A percentile compares a stretch with the other conserved stretches of the same genome.
phyloP scores from a whole-genome alignment of 2,329 filamentous ascomycete genomes.

The Aureobasidium melanogenum region DNA sequence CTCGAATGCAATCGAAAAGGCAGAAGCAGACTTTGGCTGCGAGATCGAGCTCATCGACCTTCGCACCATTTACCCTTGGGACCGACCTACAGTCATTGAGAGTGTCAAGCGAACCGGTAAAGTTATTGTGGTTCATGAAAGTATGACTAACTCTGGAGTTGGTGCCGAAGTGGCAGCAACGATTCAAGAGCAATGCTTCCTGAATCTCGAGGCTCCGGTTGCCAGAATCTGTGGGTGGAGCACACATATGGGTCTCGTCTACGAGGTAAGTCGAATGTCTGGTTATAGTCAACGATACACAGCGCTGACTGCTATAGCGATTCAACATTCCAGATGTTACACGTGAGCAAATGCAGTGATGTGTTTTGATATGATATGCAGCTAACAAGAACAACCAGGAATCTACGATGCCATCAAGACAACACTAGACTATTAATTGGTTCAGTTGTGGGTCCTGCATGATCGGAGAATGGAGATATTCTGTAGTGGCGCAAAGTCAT shows the following conservation, averaged over 20 bases:
- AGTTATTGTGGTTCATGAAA: conserved; percentile 83
- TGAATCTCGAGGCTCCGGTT: conserved; percentile 77
- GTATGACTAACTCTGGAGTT: conserved; percentile 82
- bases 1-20: conserved; percentile 63
- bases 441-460: not conserved
- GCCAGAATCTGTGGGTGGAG: conserved; percentile 82
- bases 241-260: conserved; percentile 70
- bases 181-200: conserved; percentile 79
- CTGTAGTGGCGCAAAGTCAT: not conserved
- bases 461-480: no score
- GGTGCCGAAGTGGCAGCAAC: conserved; percentile 84
- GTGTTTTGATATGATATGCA: not conserved
- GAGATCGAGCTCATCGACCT: conserved; percentile 81
- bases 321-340: conserved; percentile 72
- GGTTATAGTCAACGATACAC: not conserved
- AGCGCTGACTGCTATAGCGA: conserved; percentile 15
- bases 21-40: conserved; percentile 66
- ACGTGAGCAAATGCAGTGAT: conserved; percentile 51
- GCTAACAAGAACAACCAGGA: conserved; percentile 19
- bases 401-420: conserved; percentile 43
- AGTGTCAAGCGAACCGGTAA: conserved; percentile 83
- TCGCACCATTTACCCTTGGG: conserved; percentile 86
- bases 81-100: conserved; percentile 66
- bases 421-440: conserved; percentile 34
- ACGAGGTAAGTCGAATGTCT: conserved; percentile 43